A percentile compares a stretch with the other conserved stretches of the same genome.
Conservation (phyloP, 495 filamentous ascomycete species). For the Aspergillus bertholletiae region DNA sequence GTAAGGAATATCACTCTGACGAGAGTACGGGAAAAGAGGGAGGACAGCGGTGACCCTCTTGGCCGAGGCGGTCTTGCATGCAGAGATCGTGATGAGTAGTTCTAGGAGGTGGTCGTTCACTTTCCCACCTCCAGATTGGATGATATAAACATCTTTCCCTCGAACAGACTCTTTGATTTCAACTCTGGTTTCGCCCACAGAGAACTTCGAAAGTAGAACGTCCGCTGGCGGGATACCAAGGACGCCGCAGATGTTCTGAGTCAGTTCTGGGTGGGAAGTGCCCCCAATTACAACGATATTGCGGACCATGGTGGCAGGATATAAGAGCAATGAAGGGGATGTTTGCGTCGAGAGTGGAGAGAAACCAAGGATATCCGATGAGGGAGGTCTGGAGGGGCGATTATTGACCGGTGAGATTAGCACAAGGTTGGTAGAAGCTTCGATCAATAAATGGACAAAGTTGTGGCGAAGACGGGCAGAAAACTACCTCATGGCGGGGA, state of each 20-base stretch:
- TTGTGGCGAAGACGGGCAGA: constrained; percentile 16
- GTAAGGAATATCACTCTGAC: constrained; percentile 94
- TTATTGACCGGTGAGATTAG: constrained; percentile 22
- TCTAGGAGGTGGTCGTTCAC: constrained; percentile 97
- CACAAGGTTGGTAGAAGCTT: constrained; percentile 1
- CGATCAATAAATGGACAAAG: background rate
- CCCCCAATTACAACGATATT: constrained; percentile 94
- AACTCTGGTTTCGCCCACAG: constrained; percentile 89
- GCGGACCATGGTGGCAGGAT: constrained; percentile 67
- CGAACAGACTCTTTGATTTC: constrained; percentile 95
- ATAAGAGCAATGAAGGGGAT: constrained; percentile 14
- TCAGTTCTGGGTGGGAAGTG: constrained; percentile 85
- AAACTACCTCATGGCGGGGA: constrained; percentile 39
- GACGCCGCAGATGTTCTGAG: constrained; percentile 77
- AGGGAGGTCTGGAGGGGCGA: constrained; percentile 35
- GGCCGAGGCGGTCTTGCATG: constrained; percentile 94
- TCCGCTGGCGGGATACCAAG: constrained; percentile 82
- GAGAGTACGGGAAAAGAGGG: constrained; percentile 92
- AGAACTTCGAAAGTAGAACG: constrained; percentile 84
- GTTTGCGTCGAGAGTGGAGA: constrained; percentile 25
- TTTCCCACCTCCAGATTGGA: constrained; percentile 82
- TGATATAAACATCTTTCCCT: constrained; percentile 97
- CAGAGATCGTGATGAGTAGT: constrained; percentile 91
- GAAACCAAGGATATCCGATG: constrained; percentile 28
- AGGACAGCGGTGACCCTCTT: constrained; percentile 89